These are phyloP conservation scores for Aschersonia sp. DNA, from an alignment of 2,329 filamentous ascomycete genomes.

Conservation along the genomic window DNA sequence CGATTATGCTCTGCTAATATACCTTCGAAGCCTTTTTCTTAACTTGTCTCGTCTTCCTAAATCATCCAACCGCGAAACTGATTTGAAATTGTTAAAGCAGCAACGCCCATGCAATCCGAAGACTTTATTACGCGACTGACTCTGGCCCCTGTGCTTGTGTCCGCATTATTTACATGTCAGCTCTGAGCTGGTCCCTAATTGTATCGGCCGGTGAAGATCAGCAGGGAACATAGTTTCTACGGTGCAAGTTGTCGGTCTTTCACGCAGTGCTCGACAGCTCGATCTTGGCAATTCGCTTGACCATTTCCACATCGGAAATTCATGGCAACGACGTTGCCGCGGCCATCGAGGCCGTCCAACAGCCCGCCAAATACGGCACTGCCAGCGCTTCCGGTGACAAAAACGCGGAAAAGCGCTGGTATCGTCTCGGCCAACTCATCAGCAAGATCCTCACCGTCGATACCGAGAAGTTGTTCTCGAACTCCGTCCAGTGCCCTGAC, in stretches of 20 bases:
- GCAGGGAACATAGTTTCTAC: no score
- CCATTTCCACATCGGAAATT: background rate
- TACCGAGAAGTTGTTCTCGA: slow-evolving; percentile 43
- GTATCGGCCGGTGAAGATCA: no score
- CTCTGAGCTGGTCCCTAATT: no score
- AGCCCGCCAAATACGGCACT: slow-evolving; percentile 59
- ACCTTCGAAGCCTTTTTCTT: no score
- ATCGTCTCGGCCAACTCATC: slow-evolving; percentile 22
- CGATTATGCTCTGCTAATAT: background rate
- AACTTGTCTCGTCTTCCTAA: no score
- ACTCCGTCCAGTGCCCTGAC: slow-evolving; percentile 40
- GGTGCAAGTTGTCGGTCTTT: background rate
- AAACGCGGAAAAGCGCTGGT: slow-evolving; percentile 54
- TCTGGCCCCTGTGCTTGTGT: no score
- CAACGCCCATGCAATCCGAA: no score
- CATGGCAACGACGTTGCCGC: slow-evolving; percentile 44
- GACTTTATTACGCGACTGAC: no score
- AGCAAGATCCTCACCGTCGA: slow-evolving; percentile 27
- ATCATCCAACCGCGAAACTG: no score
- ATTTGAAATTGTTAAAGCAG: no score
- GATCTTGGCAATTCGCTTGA: background rate
- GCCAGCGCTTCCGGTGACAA: slow-evolving; percentile 59
- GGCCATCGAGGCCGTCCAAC: slow-evolving; percentile 50
- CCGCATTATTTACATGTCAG: no score
- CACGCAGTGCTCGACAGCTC: background rate